Base-by-base conservation (phyloP, 306 rosid species). In the Vigna nakashimae region DNA sequence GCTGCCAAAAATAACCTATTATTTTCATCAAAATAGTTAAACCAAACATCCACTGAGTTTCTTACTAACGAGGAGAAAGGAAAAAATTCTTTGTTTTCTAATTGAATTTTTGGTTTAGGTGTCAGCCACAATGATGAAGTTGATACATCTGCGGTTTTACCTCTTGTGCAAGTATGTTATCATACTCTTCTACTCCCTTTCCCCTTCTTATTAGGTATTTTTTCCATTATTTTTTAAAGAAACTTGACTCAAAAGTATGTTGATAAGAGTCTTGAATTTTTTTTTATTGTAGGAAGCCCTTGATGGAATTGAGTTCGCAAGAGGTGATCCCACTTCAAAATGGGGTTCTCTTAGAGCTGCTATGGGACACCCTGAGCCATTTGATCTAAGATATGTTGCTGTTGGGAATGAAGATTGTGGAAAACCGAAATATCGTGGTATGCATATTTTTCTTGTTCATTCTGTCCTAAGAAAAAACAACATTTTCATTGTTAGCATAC, bases 381-480 rank as follows among this genome's bases (percentile, higher is more conserved):
- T 94, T 84, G 91, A 94, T 84, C 84, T 94, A 43, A 85, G 74
- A 89, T 94, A 90, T 55, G 91, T 94, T 36, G 98, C 98, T 71
- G 83, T 90, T 56, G 98, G 98, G 78, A 94, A 94, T 82, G 98
- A 94, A 86, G 98, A 94, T 82, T 94, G 98, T 68, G 84, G 84
- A 17, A 92, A 92, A 84, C 89, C 77, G 87, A 89, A 94, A 69
- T 94, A 94, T 75, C 87, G 68, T 84, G 98, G 98, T 79, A 83
- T 49, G 76, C 71, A 1, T 55, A 51, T 82, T 46, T 82, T 72
- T 65, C 59, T 42, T 36, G 36, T 74, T 69, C 24, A 80, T 48
- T 65, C 65, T 9, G 8, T 42, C n/a, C 1, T 46, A 32, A 26
- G 68, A 43, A 77, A 74, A 55, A 8, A 9, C 55, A 53, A 53